Evolutionary conservation across 495 filamentous ascomycete species (phyloP).

Genomic region (Mytilinidion resinicola): DNA sequence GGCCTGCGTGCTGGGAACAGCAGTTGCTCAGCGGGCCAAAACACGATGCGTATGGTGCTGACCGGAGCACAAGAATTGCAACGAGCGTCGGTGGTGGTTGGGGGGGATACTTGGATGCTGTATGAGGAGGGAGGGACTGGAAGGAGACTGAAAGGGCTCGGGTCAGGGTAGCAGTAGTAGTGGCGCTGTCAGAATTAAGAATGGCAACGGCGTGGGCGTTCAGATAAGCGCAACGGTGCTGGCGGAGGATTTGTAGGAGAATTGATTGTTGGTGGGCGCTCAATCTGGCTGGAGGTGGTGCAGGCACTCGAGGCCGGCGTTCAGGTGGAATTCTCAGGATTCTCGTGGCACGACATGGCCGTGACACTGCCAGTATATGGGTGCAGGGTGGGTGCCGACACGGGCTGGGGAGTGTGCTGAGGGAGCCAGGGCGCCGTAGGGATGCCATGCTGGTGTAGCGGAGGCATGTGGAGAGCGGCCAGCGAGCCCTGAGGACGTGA

Average conservation of each 20-base stretch:
- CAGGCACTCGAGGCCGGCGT: conserved; percentile 10
- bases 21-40: neutral
- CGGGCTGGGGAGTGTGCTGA: conserved; percentile 9
- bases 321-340: conserved; percentile 12
- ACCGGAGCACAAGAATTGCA: conserved; percentile 3
- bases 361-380: conserved; percentile 11
- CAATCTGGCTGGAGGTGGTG: conserved; percentile 16
- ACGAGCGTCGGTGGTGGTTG: conserved; percentile 5
- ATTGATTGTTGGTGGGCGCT: conserved; percentile 1
- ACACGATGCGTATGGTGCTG: conserved; percentile 12
- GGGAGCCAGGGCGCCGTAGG: neutral
- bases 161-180: neutral
- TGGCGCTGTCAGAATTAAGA: conserved; percentile 5
- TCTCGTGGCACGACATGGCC: conserved; percentile 20
- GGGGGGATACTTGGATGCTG: conserved; percentile 7
- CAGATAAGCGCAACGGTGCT: conserved; percentile 9
- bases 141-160: neutral
- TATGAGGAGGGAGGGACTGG: too few species aligned
- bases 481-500: too few species aligned
- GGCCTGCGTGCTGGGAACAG: conserved; percentile 16
- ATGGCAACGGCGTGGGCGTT: conserved; percentile 1
- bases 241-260: neutral
- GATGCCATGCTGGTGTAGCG: conserved; percentile 4
- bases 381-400: conserved; percentile 1
- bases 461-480: conserved; percentile 1